Base-by-base conservation (phyloP, 768 basidiomycete species). In the Phylloporus arenicola region DNA sequence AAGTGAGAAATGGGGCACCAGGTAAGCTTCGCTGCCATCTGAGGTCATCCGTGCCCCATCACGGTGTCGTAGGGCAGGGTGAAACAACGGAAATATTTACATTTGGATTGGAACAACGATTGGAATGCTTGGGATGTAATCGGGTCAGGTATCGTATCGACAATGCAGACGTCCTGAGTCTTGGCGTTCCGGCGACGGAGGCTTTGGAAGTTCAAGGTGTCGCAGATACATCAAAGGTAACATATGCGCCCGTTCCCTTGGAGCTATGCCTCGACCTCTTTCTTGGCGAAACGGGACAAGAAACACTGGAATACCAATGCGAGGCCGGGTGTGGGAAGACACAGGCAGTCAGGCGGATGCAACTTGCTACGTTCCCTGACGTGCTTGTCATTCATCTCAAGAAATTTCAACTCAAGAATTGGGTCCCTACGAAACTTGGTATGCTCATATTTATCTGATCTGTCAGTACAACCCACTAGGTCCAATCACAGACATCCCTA, bases 361-460 rank as follows among this genome's bases (percentile, higher is more conserved):
- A 78, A 27, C 88, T 98, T 58, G 79, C 88, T 0, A 86, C 88
- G 1, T 91, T 95, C 75, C 96, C 96, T 0, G 79, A 92, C 11
- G 81, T 92, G 1, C 76, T 98, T 0, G 83, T 95, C 8, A 68
- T 99, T 1, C 94, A 96, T 55, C 85, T 92, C 38, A 90, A 88
- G 63, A 95, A 95, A 60, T 97, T 96, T 73, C 89, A 93, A 67
- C 78, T 95, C 4, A 86, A 92, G 37, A 92, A 92, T 57, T 98
- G 96, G 96, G 91, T 99, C 1, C 96, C 96, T 0, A 78, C 86
- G 3, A 99, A 99, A 69, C 76, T 98, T 25, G 91, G 92, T 92
- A 54, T 16, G 81, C 63, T 7, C 25, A 38, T 7, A 22, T 31
- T n/a, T 3, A 35, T 6, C 3, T 22, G n/a, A 10, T 3, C 39